Evolutionary conservation across 805 yeast species (phyloP).

Genomic region (Barnettozyma vustinii): DNA sequence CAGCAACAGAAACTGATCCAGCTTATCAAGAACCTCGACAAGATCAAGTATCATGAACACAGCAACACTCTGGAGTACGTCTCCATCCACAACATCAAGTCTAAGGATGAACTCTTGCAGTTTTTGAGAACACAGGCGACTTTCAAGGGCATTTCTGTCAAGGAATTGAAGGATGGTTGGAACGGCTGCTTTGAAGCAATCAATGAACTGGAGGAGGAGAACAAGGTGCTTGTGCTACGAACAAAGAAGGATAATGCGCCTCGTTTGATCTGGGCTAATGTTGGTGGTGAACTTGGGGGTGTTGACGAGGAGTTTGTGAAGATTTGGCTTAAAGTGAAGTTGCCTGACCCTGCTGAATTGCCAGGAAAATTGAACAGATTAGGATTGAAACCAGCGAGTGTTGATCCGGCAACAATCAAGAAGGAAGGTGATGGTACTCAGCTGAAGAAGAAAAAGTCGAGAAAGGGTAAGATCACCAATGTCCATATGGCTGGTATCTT

Average conservation of each 20-base stretch:
- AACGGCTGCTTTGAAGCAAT: conserved; percentile 78
- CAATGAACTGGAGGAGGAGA: conserved; percentile 68
- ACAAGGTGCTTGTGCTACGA: conserved; percentile 75
- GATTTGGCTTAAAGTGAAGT: conserved; percentile 73
- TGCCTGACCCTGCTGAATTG: conserved; percentile 78
- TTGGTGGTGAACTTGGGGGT: conserved; percentile 64
- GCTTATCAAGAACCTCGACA: conserved; percentile 66
- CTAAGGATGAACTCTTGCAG: conserved; percentile 69
- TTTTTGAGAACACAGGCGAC: conserved; percentile 77
- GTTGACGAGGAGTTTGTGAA: conserved; percentile 78
- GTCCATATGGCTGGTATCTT: conserved; percentile 95
- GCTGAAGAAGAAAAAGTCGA: conserved; percentile 77
- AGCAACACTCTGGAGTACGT: conserved; percentile 74
- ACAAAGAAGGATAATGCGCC: conserved; percentile 93
- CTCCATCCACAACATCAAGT: conserved; percentile 81
- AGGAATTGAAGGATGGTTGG: conserved; percentile 83
- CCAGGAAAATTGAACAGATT: conserved; percentile 73
- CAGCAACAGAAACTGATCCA: conserved; percentile 65
- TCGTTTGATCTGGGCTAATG: conserved; percentile 86
- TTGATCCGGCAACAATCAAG: conserved; percentile 92
- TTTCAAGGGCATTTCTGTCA: conserved; percentile 81
- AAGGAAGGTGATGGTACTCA: conserved; percentile 49
- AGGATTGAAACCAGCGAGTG: conserved; percentile 94
- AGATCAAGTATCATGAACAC: conserved; percentile 62
- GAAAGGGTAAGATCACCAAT: conserved; percentile 92